A percentile compares a stretch with the other conserved stretches of the same genome.
Conservation (phyloP, 345 rosid species). For the Populus ilicifolia region DNA sequence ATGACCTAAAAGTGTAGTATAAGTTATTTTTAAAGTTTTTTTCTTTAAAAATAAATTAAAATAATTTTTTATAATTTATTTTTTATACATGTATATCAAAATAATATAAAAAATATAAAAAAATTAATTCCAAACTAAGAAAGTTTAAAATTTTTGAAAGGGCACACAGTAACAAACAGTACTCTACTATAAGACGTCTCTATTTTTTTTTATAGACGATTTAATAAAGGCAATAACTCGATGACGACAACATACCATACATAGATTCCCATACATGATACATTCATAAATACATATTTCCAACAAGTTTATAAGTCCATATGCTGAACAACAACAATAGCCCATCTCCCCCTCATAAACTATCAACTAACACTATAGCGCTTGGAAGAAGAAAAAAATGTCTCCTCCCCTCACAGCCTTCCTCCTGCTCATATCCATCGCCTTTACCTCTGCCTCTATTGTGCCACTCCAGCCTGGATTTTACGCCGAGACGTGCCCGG, state of each 20-base stretch:
- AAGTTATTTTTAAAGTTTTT: too few species aligned
- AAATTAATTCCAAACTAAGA: too few species aligned
- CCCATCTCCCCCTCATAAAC: conserved; percentile 2
- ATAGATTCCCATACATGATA: not conserved
- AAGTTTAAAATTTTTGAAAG: too few species aligned
- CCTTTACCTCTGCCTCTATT: conserved; percentile 8
- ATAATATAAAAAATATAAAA: too few species aligned
- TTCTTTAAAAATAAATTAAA: too few species aligned
- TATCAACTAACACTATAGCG: not conserved
- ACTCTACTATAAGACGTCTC: too few species aligned
- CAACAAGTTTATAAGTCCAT: conserved; percentile 8
- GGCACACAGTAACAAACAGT: too few species aligned
- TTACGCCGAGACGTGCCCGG: conserved; percentile 70
- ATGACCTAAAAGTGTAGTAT: too few species aligned
- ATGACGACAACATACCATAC: not conserved
- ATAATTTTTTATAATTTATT: too few species aligned
- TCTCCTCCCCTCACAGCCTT: conserved; percentile 11
- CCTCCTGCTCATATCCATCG: conserved; percentile 25
- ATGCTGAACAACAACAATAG: not conserved
- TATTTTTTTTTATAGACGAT: too few species aligned
- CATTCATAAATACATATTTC: conserved; percentile 1
- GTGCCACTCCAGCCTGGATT: conserved; percentile 51
- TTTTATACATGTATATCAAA: too few species aligned
- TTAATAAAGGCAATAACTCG: too few species aligned
- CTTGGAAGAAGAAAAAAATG: conserved; percentile 9